Conservation (phyloP, 768 basidiomycete genomes). For the Lentinus tigrinus region DNA sequence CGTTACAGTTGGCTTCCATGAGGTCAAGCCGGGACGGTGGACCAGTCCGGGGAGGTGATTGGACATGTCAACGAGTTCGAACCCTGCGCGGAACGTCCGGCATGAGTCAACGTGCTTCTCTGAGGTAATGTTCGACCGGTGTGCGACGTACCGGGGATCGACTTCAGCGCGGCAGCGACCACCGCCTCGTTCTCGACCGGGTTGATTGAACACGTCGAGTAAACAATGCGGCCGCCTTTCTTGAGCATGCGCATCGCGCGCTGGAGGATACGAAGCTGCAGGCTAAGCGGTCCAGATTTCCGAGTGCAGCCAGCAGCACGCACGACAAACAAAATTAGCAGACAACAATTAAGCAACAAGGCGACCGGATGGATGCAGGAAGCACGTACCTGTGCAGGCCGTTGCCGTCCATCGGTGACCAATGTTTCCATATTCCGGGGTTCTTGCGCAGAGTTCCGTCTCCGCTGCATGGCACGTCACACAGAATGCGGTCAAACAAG, state of each 20-base stretch:
- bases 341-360: background rate
- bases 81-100: constrained; percentile 42
- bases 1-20: constrained; percentile 77
- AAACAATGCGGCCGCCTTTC: constrained; percentile 89
- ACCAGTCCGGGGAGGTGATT: constrained; percentile 67
- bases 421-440: constrained; percentile 89
- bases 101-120: background rate
- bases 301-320: background rate
- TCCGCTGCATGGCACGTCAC: constrained; percentile 97
- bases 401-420: constrained; percentile 87
- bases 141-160: constrained; percentile 56
- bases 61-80: constrained; percentile 79
- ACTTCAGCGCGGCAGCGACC: constrained; percentile 76
- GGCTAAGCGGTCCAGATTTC: constrained; percentile 40
- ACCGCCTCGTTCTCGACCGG: constrained; percentile 98
- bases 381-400: constrained; percentile 75
- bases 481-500: constrained; percentile 89
- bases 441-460: constrained; percentile 97
- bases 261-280: constrained; percentile 89
- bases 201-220: constrained; percentile 97
- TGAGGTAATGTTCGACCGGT: background rate
- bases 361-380: constrained; percentile 5
- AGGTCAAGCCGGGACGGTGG: constrained; percentile 70
- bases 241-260: constrained; percentile 90
- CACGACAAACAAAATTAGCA: background rate